These are phyloP conservation scores for Fonsecaea pedrosoi DNA, from an alignment of 2,329 filamentous ascomycete species.

Conservation along the genomic window DNA sequence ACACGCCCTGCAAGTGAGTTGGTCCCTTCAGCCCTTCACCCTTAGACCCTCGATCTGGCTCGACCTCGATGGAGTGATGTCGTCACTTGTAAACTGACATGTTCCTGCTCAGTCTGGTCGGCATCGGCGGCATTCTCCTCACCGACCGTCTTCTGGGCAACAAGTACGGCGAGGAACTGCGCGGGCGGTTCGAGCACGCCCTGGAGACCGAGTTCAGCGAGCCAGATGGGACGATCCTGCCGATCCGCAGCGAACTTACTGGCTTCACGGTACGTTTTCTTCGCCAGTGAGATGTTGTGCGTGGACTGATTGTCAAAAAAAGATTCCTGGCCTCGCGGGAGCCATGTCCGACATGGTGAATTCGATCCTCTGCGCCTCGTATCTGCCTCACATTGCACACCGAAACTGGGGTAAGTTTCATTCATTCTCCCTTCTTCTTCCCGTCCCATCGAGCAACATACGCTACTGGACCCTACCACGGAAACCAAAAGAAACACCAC, in stretches of 20 bases:
- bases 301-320: background rate
- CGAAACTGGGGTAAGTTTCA: slow-evolving; percentile 29
- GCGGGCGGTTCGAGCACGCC: slow-evolving; percentile 27
- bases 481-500: too few species aligned
- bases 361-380: slow-evolving; percentile 32
- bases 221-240: slow-evolving; percentile 31
- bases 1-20: slow-evolving; percentile 33
- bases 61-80: background rate
- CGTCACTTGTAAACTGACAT: background rate
- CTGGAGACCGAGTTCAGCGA: slow-evolving; percentile 31
- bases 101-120: slow-evolving; percentile 20
- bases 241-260: slow-evolving; percentile 33
- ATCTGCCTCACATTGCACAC: slow-evolving; percentile 33
- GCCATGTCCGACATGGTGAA: slow-evolving; percentile 32
- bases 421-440: background rate
- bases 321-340: slow-evolving; percentile 32
- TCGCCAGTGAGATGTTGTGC: background rate
- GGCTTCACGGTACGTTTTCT: slow-evolving; percentile 27
- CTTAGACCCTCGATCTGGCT: background rate
- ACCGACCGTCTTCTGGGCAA: slow-evolving; percentile 24
- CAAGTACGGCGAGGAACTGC: slow-evolving; percentile 24
- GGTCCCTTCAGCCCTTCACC: background rate
- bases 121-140: slow-evolving; percentile 23
- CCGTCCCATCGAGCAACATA: too few species aligned
- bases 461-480: too few species aligned